Conservation (phyloP, 2,329 filamentous ascomycete genomes). For the Fusarium irregulare region DNA sequence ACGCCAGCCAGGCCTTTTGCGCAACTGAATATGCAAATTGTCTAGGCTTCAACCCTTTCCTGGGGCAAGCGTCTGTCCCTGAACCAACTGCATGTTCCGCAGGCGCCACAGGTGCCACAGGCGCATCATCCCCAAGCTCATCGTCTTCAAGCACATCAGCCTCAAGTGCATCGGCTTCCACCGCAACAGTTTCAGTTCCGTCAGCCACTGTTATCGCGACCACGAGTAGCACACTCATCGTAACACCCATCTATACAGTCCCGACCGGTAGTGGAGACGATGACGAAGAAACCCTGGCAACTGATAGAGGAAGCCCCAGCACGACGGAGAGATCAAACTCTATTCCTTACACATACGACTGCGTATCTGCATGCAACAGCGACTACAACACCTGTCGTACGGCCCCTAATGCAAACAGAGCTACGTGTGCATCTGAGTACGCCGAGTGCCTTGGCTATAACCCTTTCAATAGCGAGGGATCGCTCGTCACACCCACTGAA, state of each 20-base stretch:
- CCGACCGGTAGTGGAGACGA: background rate
- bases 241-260: background rate
- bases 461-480: slow-evolving; percentile 6
- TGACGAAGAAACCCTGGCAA: background rate
- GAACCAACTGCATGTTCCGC: background rate
- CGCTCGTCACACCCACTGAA: slow-evolving; percentile 4
- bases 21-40: background rate
- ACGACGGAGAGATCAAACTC: background rate
- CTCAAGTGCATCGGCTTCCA: background rate
- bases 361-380: background rate
- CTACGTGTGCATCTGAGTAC: slow-evolving; percentile 5
- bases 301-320: background rate
- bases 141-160: too few relatives aligned
- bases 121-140: too few relatives aligned
- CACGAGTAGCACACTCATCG: background rate
- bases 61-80: background rate
- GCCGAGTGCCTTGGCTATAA: slow-evolving; percentile 15
- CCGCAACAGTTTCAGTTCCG: background rate
- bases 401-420: background rate
- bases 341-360: slow-evolving; percentile 10
- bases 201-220: background rate
- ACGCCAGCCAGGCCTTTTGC: background rate
- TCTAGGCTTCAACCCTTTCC: background rate
- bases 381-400: slow-evolving; percentile 8
- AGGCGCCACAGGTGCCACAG: background rate